Conservation (phyloP, 2,329 filamentous ascomycete species). For the Fusarium falciforme region DNA sequence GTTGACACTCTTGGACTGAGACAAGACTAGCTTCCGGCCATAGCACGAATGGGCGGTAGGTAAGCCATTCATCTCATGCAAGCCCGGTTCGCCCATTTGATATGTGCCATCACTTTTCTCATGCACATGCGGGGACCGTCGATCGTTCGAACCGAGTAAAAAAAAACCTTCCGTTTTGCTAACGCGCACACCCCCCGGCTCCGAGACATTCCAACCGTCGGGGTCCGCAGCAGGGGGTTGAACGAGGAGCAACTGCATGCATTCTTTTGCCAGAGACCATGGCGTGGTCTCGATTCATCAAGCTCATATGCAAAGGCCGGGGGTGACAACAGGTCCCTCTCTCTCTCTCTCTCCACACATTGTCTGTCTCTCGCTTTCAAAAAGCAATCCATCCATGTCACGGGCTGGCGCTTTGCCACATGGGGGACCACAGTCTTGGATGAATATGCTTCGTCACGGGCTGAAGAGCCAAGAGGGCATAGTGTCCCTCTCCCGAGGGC, state of each 20-base stretch:
- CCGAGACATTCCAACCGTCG: slow-evolving; percentile 33
- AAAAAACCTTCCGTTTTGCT: slow-evolving; percentile 22
- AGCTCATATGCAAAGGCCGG: neutral
- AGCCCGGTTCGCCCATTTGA: slow-evolving; percentile 1
- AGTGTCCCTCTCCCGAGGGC: slow-evolving; percentile 14
- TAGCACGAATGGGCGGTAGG: neutral
- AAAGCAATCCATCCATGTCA: slow-evolving; percentile 8
- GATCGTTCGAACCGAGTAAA: slow-evolving; percentile 6
- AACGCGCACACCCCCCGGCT: slow-evolving; percentile 3
- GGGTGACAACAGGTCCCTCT: neutral
- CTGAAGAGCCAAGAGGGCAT: slow-evolving; percentile 16
- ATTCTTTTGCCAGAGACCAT: slow-evolving; percentile 25
- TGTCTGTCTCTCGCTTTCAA: neutral
- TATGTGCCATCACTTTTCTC: neutral
- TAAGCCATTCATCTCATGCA: neutral
- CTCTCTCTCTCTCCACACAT: slow-evolving; percentile 4
- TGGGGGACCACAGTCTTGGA: slow-evolving; percentile 18
- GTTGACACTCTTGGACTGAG: neutral
- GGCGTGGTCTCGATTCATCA: slow-evolving; percentile 17
- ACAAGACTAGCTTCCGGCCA: neutral
- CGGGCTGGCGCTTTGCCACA: slow-evolving; percentile 19
- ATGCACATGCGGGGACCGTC: slow-evolving; percentile 7
- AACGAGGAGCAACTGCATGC: slow-evolving; percentile 10
- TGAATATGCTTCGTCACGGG: slow-evolving; percentile 21
- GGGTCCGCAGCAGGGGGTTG: neutral